Percentiles rank a stretch among this genome's conserved stretches.
phyloP scores from a whole-genome alignment of 2,329 filamentous ascomycete genomes.

The Parascedosporium putredinis region DNA sequence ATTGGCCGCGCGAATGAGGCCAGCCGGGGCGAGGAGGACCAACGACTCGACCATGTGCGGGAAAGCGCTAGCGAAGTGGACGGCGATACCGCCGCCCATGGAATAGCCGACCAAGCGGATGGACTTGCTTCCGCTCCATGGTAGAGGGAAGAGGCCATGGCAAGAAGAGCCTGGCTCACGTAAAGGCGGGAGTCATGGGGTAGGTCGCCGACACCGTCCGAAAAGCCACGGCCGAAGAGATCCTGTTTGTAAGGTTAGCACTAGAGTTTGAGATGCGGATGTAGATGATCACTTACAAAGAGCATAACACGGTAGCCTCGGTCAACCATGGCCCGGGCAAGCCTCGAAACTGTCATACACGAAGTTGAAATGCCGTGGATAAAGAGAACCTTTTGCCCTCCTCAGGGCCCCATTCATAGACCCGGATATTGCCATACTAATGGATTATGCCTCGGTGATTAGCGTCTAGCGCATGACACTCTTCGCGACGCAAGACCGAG shows the following conservation, averaged over 20 bases:
- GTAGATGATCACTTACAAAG: slow-evolving; percentile 38
- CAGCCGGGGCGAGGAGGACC: slow-evolving; percentile 68
- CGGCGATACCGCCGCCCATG: slow-evolving; percentile 68
- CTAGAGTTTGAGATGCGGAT: background rate
- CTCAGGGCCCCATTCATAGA: slow-evolving; percentile 75
- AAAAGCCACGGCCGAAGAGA: slow-evolving; percentile 59
- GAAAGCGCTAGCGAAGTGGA: slow-evolving; percentile 64
- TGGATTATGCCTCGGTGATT: too few species aligned
- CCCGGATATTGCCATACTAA: slow-evolving; percentile 60
- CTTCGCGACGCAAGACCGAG: too few species aligned
- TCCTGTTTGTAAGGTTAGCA: slow-evolving; percentile 31
- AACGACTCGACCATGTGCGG: slow-evolving; percentile 59
- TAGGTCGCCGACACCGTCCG: slow-evolving; percentile 52
- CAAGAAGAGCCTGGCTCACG: slow-evolving; percentile 60
- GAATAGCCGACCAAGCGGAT: slow-evolving; percentile 71
- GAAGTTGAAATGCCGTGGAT: slow-evolving; percentile 80
- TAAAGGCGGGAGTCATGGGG: slow-evolving; percentile 68
- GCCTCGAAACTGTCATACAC: slow-evolving; percentile 57
- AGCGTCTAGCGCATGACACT: too few species aligned
- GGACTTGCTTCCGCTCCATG: slow-evolving; percentile 49
- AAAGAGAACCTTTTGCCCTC: slow-evolving; percentile 63
- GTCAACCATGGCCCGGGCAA: slow-evolving; percentile 57
- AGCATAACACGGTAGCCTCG: slow-evolving; percentile 71
- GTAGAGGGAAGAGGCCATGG: slow-evolving; percentile 55
- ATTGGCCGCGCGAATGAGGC: slow-evolving; percentile 52